A percentile compares a stretch with the other conserved stretches of the same genome.
Evolutionary conservation across 768 basidiomycete species (phyloP).

Genomic region (Chalciporus pseudorubinellus): DNA sequence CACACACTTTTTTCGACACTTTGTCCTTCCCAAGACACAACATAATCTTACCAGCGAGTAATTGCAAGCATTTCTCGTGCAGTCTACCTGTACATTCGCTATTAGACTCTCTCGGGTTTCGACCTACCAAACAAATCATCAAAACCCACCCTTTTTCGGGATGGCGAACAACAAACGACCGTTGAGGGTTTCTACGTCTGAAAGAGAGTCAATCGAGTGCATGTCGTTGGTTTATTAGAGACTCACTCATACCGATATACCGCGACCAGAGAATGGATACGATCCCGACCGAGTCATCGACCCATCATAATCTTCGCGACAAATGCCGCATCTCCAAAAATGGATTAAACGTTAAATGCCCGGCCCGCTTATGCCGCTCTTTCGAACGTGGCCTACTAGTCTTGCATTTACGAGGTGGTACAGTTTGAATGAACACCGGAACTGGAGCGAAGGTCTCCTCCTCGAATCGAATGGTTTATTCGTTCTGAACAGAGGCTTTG

Average conservation of each 20-base stretch:
- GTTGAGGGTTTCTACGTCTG: conserved; percentile 74
- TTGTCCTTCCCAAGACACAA: background rate
- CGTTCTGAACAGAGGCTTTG: no score
- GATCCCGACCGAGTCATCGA: background rate
- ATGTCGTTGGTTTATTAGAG: background rate
- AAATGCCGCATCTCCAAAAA: background rate
- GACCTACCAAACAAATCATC: background rate
- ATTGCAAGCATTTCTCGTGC: conserved; percentile 83
- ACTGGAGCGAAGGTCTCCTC: no score
- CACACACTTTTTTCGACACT: background rate
- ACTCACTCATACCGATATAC: conserved; percentile 26
- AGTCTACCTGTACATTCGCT: conserved; percentile 60
- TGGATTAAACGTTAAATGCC: background rate
- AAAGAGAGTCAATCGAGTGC: background rate
- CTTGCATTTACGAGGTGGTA: no score
- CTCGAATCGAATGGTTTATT: no score
- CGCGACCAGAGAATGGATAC: background rate
- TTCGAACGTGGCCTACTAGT: background rate
- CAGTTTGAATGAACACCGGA: no score
- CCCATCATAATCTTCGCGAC: background rate
- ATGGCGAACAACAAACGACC: conserved; percentile 92
- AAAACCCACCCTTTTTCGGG: conserved; percentile 85
- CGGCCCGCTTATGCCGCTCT: background rate
- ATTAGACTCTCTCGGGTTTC: background rate
- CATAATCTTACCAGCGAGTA: conserved; percentile 67